Base-by-base conservation (phyloP, 805 yeast species). In the Teunomyces pallodes region DNA sequence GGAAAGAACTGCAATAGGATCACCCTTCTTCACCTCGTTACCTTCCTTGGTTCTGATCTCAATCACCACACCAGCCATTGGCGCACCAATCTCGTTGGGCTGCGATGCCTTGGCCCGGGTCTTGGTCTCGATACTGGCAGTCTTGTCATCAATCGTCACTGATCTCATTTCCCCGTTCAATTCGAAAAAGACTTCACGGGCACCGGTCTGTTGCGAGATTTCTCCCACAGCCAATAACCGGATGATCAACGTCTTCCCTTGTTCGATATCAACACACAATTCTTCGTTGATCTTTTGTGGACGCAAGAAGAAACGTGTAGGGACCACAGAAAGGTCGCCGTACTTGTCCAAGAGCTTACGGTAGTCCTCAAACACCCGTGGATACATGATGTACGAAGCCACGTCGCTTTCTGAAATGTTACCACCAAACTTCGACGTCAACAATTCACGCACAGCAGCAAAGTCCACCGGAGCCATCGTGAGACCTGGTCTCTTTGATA, bases 1-100 rank as follows among this genome's bases (percentile, higher is more conserved):
- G 66, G 92, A 83, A 65, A 92, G 79, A 24, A 92, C 96, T 52
- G 96, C 95, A 55, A 92, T 69, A 30, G 97, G 91, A 66, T 92
- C 96, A 56, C 99, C 99, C 82, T 92, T 92, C 81, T 89, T 90
- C 56, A 94, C 96, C 55, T 86, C 86, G 46, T 84, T 79, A 52
- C 95, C 96, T 57, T 82, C 81, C 76, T 90, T 88, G 54, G 90
- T 90, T 65, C 96, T 88, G 46, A 91, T 87, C 73, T 94, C 99
- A 55, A 92, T 89, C 53, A 92, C 89, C 55, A 91, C 97, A 76
- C 99, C 99, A 36, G 98, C 96, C 98, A 92, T 92, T 72, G 99
- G 99, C 5, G 99, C 96, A 59, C 98, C 98, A 54, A 94, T 85
- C 59, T 94, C 97, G 64, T 84, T 86, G 51, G 95, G 89, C 69